Percentiles rank a stretch among this genome's conserved stretches.
Conservation (phyloP, 805 yeast genomes). For the Limtongia smithiae region DNA sequence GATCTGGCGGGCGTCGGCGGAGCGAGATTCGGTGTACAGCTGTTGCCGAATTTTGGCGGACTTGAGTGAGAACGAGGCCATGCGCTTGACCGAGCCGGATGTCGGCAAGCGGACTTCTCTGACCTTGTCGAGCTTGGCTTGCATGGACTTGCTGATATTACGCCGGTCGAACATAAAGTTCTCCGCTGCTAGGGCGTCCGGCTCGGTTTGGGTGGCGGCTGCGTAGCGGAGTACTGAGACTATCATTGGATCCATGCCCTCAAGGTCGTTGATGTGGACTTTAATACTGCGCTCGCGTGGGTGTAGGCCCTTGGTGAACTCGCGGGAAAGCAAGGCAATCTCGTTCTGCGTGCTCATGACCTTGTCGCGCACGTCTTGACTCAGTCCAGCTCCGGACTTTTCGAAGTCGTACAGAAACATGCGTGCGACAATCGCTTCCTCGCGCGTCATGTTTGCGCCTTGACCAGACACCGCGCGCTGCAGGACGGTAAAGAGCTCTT, state of each 20-base stretch:
- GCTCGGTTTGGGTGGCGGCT: constrained; percentile 4
- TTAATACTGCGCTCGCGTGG: constrained; percentile 36
- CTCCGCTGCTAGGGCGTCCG: not conserved
- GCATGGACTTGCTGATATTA: not conserved
- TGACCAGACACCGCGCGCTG: constrained; percentile 49
- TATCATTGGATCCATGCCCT: constrained; percentile 30
- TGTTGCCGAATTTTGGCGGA: constrained; percentile 56
- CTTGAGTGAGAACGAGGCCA: constrained; percentile 57
- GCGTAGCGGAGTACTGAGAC: constrained; percentile 14
- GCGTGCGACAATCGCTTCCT: constrained; percentile 79
- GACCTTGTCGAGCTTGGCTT: constrained; percentile 34
- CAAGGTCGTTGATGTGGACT: constrained; percentile 35
- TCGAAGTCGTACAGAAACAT: constrained; percentile 80
- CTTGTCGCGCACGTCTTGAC: constrained; percentile 54
- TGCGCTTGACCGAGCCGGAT: constrained; percentile 50
- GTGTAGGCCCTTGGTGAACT: constrained; percentile 53
- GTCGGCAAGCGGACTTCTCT: constrained; percentile 51
- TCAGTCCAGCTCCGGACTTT: constrained; percentile 83
- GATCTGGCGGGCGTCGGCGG: constrained; percentile 62
- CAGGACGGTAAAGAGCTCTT: constrained; percentile 60
- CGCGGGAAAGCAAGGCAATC: constrained; percentile 77
- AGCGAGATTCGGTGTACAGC: constrained; percentile 73
- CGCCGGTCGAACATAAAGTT: not conserved
- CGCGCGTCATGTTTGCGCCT: constrained; percentile 50
- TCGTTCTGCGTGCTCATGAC: constrained; percentile 78